phyloP scores from a whole-genome alignment of 371 early-diverging fungal genomes.

The Saksenaea vasiformis region DNA sequence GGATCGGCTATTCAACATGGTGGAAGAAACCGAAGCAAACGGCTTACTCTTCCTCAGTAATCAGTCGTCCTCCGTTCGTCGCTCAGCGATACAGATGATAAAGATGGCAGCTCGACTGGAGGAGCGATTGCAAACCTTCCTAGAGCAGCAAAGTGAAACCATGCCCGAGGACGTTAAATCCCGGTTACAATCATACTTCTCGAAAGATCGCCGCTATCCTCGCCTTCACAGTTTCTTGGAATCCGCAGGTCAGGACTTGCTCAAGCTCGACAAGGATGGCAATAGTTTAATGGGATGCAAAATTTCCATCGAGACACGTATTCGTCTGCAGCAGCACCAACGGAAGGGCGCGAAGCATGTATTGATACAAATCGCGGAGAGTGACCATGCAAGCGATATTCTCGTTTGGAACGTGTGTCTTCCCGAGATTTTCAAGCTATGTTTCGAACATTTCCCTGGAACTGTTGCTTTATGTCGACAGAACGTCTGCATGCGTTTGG shows the following conservation, averaged over 20 bases:
- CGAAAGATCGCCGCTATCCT: slow-evolving; percentile 13
- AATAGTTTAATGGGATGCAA: slow-evolving; percentile 46
- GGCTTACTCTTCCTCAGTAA: slow-evolving; percentile 77
- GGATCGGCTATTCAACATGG: slow-evolving; percentile 44
- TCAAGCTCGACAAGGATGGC: slow-evolving; percentile 57
- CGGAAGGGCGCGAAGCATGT: slow-evolving; percentile 30
- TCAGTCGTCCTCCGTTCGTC: slow-evolving; percentile 59
- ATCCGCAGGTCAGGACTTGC: slow-evolving; percentile 46
- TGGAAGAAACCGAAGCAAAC: slow-evolving; percentile 75
- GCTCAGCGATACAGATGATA: slow-evolving; percentile 61
- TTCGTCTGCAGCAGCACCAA: slow-evolving; percentile 56
- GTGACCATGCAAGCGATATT: slow-evolving; percentile 49
- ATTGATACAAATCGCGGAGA: slow-evolving; percentile 44
- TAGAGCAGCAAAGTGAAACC: slow-evolving; percentile 3
- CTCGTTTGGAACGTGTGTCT: slow-evolving; percentile 65
- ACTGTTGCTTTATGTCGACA: slow-evolving; percentile 63
- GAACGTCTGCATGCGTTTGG: slow-evolving; percentile 61
- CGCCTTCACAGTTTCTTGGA: slow-evolving; percentile 49
- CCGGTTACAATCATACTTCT: not conserved
- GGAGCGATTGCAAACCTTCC: slow-evolving; percentile 27
- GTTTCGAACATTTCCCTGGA: slow-evolving; percentile 63
- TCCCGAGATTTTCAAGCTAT: slow-evolving; percentile 66
- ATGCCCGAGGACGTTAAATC: not conserved
- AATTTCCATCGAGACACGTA: slow-evolving; percentile 43
- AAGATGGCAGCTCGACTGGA: slow-evolving; percentile 60